Evolutionary conservation across 108 stramenopile genomes (phyloP).

Genomic region (Ochromonas danica): DNA sequence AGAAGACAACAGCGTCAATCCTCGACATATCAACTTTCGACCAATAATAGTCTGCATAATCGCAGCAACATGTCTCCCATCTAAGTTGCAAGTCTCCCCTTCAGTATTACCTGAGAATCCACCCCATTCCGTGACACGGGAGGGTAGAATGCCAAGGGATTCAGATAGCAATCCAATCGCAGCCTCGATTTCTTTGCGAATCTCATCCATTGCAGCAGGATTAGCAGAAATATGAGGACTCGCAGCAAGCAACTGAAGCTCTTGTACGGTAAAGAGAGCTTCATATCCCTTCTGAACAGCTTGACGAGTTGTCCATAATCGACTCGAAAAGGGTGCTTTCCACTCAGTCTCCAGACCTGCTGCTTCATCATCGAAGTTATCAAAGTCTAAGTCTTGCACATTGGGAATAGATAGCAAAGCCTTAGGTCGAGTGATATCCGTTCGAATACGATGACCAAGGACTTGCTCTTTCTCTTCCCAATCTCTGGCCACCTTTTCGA

Average conservation of each 20-base stretch:
- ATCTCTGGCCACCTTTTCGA: background rate
- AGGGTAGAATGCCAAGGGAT: background rate
- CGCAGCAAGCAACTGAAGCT: background rate
- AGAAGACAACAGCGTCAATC: background rate
- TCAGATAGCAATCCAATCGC: background rate
- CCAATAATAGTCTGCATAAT: background rate
- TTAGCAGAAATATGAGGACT: background rate
- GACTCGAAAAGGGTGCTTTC: background rate
- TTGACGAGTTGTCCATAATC: background rate
- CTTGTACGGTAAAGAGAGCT: conserved; percentile 2
- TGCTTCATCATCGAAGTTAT: background rate
- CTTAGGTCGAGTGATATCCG: background rate
- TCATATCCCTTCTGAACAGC: conserved; percentile 17
- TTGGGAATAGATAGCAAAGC: background rate
- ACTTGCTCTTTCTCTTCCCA: conserved; percentile 27
- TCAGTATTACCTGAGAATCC: background rate
- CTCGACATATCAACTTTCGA: background rate
- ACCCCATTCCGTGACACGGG: background rate
- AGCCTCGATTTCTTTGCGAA: background rate
- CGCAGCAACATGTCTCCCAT: background rate
- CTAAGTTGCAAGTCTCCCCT: background rate
- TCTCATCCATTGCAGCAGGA: background rate
- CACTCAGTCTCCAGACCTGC: background rate
- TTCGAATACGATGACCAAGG: background rate
- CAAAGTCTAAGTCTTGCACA: background rate